A percentile compares a stretch with the other conserved stretches of the same genome.
phyloP scores from a whole-genome alignment of 140 eudicot species.

The Flaveria floridana region DNA sequence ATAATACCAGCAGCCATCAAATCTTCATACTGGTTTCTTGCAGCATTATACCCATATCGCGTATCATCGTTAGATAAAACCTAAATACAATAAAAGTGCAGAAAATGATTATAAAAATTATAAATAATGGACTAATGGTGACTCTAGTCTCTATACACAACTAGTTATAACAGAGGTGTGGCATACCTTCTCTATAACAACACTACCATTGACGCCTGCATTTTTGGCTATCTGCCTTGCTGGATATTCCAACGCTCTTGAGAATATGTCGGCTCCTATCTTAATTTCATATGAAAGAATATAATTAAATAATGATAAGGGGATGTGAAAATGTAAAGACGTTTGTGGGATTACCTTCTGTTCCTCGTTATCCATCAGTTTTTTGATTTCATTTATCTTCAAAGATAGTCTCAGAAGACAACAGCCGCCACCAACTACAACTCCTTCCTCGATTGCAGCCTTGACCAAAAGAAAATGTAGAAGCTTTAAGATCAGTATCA shows the following conservation, averaged over 20 bases:
- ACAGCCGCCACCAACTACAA: conserved; percentile 98
- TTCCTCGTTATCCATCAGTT: conserved; percentile 73
- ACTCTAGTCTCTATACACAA: neutral
- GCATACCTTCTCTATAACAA: conserved; percentile 68
- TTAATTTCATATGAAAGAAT: conserved; percentile 26
- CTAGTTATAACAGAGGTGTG: neutral
- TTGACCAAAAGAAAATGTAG: conserved; percentile 25
- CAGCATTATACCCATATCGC: conserved; percentile 83
- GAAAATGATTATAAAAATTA: neutral
- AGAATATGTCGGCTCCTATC: conserved; percentile 88
- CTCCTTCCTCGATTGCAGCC: conserved; percentile 98
- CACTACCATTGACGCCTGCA: conserved; percentile 77
- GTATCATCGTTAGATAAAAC: conserved; percentile 50
- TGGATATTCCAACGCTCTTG: conserved; percentile 78
- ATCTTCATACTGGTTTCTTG: conserved; percentile 64
- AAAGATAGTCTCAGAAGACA: conserved; percentile 69
- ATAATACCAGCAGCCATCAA: conserved; percentile 74
- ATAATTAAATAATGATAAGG: neutral
- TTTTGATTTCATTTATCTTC: conserved; percentile 56
- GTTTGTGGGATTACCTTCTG: conserved; percentile 53
- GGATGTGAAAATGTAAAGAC: conserved; percentile 1
- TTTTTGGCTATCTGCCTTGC: conserved; percentile 78
- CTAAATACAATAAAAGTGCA: conserved; percentile 38
- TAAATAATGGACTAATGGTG: neutral
- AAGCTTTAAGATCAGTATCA: conserved; percentile 22